phyloP scores from a whole-genome alignment of 2,329 filamentous ascomycete species.

The Karstenula rhodostoma region DNA sequence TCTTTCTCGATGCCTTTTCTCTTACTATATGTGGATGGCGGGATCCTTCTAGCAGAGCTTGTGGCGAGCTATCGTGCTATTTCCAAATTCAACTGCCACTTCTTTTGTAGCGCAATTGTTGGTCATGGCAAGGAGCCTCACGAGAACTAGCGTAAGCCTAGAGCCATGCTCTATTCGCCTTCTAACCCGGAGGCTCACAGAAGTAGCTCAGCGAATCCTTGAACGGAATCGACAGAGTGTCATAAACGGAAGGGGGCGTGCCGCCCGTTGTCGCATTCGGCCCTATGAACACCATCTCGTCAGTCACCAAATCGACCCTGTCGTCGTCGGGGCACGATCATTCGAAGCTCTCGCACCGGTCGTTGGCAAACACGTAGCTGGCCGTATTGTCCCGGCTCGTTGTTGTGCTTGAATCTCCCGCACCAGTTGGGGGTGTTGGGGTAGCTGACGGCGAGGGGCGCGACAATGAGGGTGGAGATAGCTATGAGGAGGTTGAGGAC shows the following conservation, averaged over 20 bases:
- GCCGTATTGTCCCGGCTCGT: neutral
- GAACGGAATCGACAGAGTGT: no score
- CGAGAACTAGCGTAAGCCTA: neutral
- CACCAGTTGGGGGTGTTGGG: neutral
- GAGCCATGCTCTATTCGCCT: neutral
- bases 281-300: neutral
- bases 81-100: no score
- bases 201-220: conserved; percentile 4
- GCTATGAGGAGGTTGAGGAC: neutral
- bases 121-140: no score
- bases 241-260: no score
- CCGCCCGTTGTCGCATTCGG: neutral
- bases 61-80: no score
- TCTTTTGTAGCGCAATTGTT: no score
- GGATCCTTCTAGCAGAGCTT: no score
- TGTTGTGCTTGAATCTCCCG: neutral
- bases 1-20: neutral
- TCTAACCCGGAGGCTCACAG: neutral
- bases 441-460: neutral
- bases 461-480: neutral
- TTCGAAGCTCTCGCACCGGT: neutral
- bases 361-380: neutral
- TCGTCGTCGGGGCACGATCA: neutral
- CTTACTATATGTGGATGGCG: no score
- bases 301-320: neutral